Percentiles rank a stretch among this genome's conserved stretches.
These are phyloP conservation scores for Thraustotheca clavata DNA, from an alignment of 352 stramenopile species.

Conservation along the genomic window DNA sequence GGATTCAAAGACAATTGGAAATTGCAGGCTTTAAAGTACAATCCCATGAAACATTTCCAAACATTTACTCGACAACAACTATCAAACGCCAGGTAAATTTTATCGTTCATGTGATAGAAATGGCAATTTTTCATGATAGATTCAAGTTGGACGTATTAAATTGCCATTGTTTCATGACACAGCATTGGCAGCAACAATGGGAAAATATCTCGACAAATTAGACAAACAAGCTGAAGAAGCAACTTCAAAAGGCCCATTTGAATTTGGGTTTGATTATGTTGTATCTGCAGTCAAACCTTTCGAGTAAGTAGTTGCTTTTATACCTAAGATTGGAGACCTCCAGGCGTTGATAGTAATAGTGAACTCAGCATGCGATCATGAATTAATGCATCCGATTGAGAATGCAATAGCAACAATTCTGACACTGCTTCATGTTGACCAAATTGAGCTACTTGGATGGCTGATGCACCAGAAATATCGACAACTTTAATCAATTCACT, in stretches of 20 bases:
- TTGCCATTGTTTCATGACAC: constrained; percentile 64
- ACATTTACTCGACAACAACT: constrained; percentile 78
- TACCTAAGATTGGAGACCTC: background rate
- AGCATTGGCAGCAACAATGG: constrained; percentile 30
- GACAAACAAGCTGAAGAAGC: constrained; percentile 41
- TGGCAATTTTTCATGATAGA: constrained; percentile 20
- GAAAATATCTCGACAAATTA: constrained; percentile 50
- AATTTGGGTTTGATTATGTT: constrained; percentile 89
- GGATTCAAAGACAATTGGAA: constrained; percentile 72
- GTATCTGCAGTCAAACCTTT: constrained; percentile 34
- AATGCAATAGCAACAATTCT: constrained; percentile 5
- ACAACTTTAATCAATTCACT: background rate
- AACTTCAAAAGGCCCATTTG: constrained; percentile 24
- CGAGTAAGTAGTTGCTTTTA: background rate
- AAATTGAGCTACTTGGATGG: constrained; percentile 13
- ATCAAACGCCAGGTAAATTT: constrained; percentile 61
- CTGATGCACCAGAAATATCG: constrained; percentile 6
- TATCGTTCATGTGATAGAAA: background rate
- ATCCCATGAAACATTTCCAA: constrained; percentile 58
- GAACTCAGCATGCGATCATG: constrained; percentile 12
- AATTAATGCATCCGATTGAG: background rate
- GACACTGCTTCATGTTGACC: background rate
- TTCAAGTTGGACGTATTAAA: constrained; percentile 83
- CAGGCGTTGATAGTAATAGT: background rate
- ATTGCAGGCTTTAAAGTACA: constrained; percentile 43